Evolutionary conservation across 257 asterid species (phyloP), one percentile per base, ranked within the genome.

Genomic region (Osmanthus fragrans): DNA sequence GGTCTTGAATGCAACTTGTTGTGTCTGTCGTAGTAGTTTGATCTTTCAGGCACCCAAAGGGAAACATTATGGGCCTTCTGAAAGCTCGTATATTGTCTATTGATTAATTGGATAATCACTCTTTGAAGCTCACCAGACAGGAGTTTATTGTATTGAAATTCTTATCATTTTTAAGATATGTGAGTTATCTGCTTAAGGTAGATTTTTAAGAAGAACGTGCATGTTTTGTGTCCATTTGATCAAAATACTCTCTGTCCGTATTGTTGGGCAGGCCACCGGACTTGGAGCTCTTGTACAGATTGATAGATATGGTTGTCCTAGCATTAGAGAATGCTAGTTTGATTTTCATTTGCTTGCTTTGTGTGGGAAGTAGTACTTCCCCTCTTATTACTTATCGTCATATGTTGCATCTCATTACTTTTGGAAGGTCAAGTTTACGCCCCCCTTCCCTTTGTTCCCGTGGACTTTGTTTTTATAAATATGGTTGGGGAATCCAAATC

Each of bases 31-130:
- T 66, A 51, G 11, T 68, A 63, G 18, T 65, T 27, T 51, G 71
- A 76, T 49, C 73, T 76, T 63, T 64, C 42, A 23, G 63, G 21
- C 42, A 32, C 37, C 71, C 63, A 67, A 80, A n/a, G 34, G 65
- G 37, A 71, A 42, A 70, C 65, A n/a, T 51, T 67, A 21, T 40
- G 56, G 4, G 23, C 23, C 80, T 37, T 69, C 23, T 68, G 29
- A 56, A 56, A n/a, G 30, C 27, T 56, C 27, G 11, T 56, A 3
- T 56, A 12, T 6, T 2, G 9, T 56, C 29, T 63, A 11, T 2
- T 11, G 4, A 23, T 11, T 63, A 23, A 63, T 23, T 11, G 33
- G 36, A 27, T 27, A 23, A 63, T 63, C 34, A 63, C 36, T 63
- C 34, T 23, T 23, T 63, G 34, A 23, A 63, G 69, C 69, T 25